These are phyloP conservation scores for Lycium barbarum DNA, from an alignment of 257 asterid species.

Conservation along the genomic window DNA sequence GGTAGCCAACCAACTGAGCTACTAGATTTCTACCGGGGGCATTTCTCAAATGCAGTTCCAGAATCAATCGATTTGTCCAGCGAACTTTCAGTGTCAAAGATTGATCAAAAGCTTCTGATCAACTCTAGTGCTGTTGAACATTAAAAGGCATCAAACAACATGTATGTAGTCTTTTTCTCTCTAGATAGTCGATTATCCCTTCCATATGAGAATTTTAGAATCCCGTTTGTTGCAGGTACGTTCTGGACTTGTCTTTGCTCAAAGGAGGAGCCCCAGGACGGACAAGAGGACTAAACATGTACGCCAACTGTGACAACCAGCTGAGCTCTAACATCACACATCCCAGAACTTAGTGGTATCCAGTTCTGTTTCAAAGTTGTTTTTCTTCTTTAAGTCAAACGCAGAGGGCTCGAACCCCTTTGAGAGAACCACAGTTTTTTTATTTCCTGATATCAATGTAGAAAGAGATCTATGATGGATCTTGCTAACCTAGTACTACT, in stretches of 20 bases:
- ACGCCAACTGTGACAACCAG: neutral
- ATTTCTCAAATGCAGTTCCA: slow-evolving; percentile 44
- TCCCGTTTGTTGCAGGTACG: neutral
- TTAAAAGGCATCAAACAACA: slow-evolving; percentile 23
- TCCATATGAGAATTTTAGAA: neutral
- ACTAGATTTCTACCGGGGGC: too few relatives aligned
- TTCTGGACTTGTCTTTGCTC: slow-evolving; percentile 25
- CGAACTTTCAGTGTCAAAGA: slow-evolving; percentile 52
- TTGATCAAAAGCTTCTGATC: slow-evolving; percentile 62
- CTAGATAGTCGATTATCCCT: neutral
- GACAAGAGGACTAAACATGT: slow-evolving; percentile 26
- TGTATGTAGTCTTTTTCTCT: neutral
- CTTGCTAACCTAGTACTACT: too few relatives aligned
- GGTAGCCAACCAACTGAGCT: too few relatives aligned
- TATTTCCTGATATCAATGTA: neutral
- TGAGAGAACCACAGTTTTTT: slow-evolving; percentile 2
- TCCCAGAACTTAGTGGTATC: neutral
- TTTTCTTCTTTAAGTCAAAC: neutral
- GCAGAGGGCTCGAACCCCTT: neutral
- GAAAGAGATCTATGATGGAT: too few relatives aligned
- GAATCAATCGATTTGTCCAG: slow-evolving; percentile 52
- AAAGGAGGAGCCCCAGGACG: slow-evolving; percentile 31
- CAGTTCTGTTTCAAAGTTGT: neutral
- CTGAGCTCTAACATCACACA: neutral
- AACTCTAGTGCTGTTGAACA: slow-evolving; percentile 35